Evolutionary conservation across 2,329 filamentous ascomycete species (phyloP), one percentile per base, ranked within the genome.

Genomic region (Dactylonectria estremocensis): DNA sequence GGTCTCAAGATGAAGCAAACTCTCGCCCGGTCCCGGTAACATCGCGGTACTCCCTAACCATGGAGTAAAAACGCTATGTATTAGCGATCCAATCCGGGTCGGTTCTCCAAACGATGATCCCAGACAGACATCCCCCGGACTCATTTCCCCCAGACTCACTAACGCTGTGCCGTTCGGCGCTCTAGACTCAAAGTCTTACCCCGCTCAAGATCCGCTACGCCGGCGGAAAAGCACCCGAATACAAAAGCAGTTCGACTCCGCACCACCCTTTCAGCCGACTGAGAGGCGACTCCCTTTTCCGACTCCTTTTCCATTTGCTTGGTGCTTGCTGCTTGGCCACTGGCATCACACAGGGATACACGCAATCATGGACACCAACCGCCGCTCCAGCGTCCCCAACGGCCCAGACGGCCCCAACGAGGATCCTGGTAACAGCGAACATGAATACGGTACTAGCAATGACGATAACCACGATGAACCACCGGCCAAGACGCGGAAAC

Each of bases 401-500:
- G 24, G 13, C 18, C 35, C 50, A 28, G 35, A 31, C 31, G 28
- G 33, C n/a, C 28, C 31, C 11, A 18, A 35, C 31, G 31, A 53
- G 28, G 31, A 31, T 14, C n/a, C 31, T 14, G 50, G 31, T 5
- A 10, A 31, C 31, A 53, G 50, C 5, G 50, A 53, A 31, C 50
- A 33, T 18, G 50, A 53, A 11, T 35, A 20, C 20, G 50, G 50
- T 31, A 20, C 50, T 5, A 33, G 33, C 10, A 53, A 53, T 49
- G 33, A 22, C 33, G 46, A 28, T n/a, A 49, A 18, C 16, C 31
- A 45, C 43, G 53, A 9, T 22, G 5, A 33, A 53, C 35, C 28
- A 31, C 28, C 59, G 10, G 48, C 33, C 45, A 63, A 63, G 53
- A 28, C 35, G 16, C 63, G 63, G n/a, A 66, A 66, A 28, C 57